Evolutionary conservation across 352 stramenopile genomes (phyloP).

Genomic region (Globisporangium polare): DNA sequence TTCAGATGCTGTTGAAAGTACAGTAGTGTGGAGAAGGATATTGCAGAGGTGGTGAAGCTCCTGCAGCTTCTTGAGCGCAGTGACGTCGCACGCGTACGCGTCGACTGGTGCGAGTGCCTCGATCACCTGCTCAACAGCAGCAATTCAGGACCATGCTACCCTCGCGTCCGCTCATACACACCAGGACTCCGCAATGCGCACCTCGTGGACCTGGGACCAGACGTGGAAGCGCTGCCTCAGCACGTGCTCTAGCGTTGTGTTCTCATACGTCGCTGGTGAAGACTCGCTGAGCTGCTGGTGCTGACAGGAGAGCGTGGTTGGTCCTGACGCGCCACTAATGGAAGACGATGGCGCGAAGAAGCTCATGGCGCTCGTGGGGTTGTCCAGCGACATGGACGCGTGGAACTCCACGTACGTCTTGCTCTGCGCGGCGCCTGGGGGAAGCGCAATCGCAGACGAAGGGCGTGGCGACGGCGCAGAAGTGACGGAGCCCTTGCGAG

Average conservation of each 20-base stretch:
- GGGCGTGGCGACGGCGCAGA: background rate
- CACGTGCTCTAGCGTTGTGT: slow-evolving; percentile 20
- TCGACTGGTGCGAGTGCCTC: slow-evolving; percentile 25
- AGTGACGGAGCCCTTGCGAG: background rate
- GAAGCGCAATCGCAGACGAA: background rate
- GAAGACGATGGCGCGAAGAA: slow-evolving; percentile 7
- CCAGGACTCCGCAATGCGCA: background rate
- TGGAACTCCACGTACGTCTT: slow-evolving; percentile 49
- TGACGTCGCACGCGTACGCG: slow-evolving; percentile 32
- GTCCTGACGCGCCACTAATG: slow-evolving; percentile 4
- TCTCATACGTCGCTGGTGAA: background rate
- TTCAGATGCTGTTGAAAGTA: background rate
- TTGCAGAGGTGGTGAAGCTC: slow-evolving; percentile 60
- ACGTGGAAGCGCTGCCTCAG: slow-evolving; percentile 22
- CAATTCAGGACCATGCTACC: no score
- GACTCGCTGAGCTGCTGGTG: background rate
- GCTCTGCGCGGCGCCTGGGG: background rate
- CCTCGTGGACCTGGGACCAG: slow-evolving; percentile 35
- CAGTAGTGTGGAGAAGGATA: slow-evolving; percentile 34
- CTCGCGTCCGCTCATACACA: background rate
- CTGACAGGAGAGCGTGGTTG: background rate
- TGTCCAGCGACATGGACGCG: slow-evolving; percentile 62
- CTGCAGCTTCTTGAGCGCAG: slow-evolving; percentile 39
- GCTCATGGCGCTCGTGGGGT: slow-evolving; percentile 19
- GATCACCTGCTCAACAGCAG: slow-evolving; percentile 18